Conservation (phyloP, 768 basidiomycete genomes). For the Boletus sp. region DNA sequence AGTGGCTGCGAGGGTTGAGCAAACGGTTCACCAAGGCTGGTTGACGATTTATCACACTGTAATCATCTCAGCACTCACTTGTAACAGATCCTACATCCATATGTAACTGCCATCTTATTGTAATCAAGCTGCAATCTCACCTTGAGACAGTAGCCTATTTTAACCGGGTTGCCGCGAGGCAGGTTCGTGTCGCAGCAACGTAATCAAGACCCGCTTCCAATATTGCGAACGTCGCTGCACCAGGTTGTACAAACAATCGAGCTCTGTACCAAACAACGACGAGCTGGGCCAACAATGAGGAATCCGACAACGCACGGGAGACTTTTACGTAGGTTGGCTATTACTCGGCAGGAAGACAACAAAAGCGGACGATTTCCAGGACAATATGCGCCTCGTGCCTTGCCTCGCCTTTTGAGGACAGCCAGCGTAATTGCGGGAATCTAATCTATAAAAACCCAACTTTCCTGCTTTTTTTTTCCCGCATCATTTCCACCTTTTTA, state of each 20-base stretch:
- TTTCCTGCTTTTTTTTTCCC: constrained; percentile 23
- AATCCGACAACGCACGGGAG: not conserved
- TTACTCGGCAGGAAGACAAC: constrained; percentile 15
- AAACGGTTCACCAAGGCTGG: constrained; percentile 7
- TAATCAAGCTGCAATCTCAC: constrained; percentile 3
- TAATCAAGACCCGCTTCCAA: not conserved
- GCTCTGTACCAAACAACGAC: constrained; percentile 3
- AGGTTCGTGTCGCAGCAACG: constrained; percentile 14
- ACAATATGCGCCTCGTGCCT: constrained; percentile 46
- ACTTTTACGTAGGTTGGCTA: constrained; percentile 12
- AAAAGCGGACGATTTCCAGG: constrained; percentile 23
- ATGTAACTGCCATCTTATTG: not conserved
- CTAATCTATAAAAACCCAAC: constrained; percentile 50
- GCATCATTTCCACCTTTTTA: constrained; percentile 25
- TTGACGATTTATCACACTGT: not conserved
- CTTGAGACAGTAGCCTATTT: constrained; percentile 13
- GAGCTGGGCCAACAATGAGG: not conserved
- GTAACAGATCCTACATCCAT: not conserved
- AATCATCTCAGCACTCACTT: not conserved
- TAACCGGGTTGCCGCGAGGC: constrained; percentile 9
- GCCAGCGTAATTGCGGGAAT: constrained; percentile 29
- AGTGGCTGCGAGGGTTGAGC: constrained; percentile 22
- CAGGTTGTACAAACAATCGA: constrained; percentile 1
- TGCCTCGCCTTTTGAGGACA: constrained; percentile 39
- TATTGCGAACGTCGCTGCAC: not conserved